These are phyloP conservation scores for Rehmannia glutinosa DNA, from an alignment of 257 asterid species.

Conservation along the genomic window DNA sequence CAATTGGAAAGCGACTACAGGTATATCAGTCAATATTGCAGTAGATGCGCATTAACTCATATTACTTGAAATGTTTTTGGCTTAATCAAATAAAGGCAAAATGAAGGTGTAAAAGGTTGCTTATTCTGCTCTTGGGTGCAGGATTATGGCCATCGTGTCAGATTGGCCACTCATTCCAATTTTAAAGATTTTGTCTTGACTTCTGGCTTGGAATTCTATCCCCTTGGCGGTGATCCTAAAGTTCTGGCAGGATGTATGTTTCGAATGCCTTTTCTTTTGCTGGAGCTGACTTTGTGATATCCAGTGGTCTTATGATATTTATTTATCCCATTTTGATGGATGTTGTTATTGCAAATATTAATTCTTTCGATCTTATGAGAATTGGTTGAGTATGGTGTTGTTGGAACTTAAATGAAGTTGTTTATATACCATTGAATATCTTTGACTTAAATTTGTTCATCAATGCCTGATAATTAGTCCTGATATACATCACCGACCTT, in stretches of 20 bases:
- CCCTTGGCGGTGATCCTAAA: slow-evolving; percentile 87
- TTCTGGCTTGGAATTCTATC: slow-evolving; percentile 83
- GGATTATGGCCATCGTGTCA: slow-evolving; percentile 84
- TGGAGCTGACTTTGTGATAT: slow-evolving; percentile 5
- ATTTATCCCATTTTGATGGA: slow-evolving; percentile 12
- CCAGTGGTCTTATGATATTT: slow-evolving; percentile 3
- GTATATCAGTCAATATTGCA: slow-evolving; percentile 25
- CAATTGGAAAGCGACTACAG: slow-evolving; percentile 76
- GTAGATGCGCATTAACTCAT: background rate
- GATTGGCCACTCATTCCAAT: slow-evolving; percentile 83
- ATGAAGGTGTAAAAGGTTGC: background rate
- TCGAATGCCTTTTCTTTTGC: slow-evolving; percentile 12
- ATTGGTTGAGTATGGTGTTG: background rate
- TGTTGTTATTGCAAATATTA: background rate
- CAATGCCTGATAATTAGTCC: background rate
- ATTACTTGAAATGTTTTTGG: background rate
- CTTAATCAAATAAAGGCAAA: background rate
- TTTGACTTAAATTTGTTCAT: background rate
- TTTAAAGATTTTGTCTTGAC: slow-evolving; percentile 81
- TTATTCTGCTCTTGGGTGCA: slow-evolving; percentile 32
- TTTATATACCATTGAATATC: background rate
- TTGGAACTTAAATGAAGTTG: background rate
- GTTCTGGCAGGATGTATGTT: slow-evolving; percentile 76
- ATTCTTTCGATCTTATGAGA: slow-evolving; percentile 7
- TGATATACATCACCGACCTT: background rate